phyloP scores from a whole-genome alignment of 768 basidiomycete species.

The Suillus tomentosus region DNA sequence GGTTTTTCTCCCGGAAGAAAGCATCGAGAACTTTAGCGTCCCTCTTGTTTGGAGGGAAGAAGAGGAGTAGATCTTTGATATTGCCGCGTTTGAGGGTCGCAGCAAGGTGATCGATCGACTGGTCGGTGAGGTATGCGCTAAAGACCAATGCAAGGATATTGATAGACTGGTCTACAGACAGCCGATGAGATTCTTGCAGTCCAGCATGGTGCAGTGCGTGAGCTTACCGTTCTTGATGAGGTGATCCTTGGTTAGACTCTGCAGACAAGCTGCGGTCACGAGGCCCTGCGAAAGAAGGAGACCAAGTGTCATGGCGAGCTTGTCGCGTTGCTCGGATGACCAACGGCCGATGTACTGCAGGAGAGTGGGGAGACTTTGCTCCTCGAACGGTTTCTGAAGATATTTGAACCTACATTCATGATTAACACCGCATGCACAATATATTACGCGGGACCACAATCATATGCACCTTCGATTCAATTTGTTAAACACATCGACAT shows the following conservation, averaged over 20 bases:
- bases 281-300: constrained; percentile 85
- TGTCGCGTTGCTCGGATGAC: constrained; percentile 74
- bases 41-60: constrained; percentile 87
- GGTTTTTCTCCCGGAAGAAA: constrained; percentile 80
- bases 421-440: constrained; percentile 11
- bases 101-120: constrained; percentile 89
- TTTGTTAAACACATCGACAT: constrained; percentile 93
- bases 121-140: constrained; percentile 77
- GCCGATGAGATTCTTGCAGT: not conserved
- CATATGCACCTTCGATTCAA: constrained; percentile 82
- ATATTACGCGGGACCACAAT: constrained; percentile 11
- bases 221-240: constrained; percentile 86
- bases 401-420: constrained; percentile 83
- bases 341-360: constrained; percentile 91
- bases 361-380: constrained; percentile 75
- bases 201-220: constrained; percentile 15
- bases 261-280: constrained; percentile 73
- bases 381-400: constrained; percentile 95
- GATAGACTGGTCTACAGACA: constrained; percentile 67
- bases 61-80: constrained; percentile 80
- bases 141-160: constrained; percentile 77
- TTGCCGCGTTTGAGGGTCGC: constrained; percentile 79
- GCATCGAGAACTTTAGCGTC: constrained; percentile 75
- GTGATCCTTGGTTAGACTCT: constrained; percentile 88
- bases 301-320: constrained; percentile 79